Base-by-base conservation (phyloP, 2,329 filamentous ascomycete genomes). In the Microdochium nivale region DNA sequence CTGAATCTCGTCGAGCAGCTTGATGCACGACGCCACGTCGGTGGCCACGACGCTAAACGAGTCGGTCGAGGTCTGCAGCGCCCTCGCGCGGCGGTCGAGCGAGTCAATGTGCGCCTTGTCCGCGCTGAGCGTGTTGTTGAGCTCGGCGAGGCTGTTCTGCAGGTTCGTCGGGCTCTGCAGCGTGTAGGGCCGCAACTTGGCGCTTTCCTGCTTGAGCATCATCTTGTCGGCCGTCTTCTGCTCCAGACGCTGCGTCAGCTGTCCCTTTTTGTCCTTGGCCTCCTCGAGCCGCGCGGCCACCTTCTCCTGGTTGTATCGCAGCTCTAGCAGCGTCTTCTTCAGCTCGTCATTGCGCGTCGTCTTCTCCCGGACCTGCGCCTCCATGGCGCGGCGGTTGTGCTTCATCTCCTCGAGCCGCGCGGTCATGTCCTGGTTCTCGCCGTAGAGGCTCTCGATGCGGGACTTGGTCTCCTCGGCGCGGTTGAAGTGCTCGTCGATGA, bases 401-500 rank as follows among this genome's bases (percentile, higher is more conserved):
- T 83, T 83, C 80, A 97, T 88, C 52, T 94, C 88, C 51, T 86
- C 83, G 11, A 97, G 71, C 16, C 86, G 84, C 44, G 78, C 79
- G 62, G 95, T 88, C 72, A 94, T 88, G 48, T 91, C 86, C 65
- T 95, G 86, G 65, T 97, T 99, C 58, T 92, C 87, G 13, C 78
- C 76, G 64, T 91, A 91, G 10, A 97, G 75, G 21, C 85, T 80
- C 70, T 97, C 92, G 62, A 97, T 96, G 55, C 87, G 83, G 50
- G 85, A 76, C 70, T 96, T 96, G 1, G 88, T 91, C 53, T 81
- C 82, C 69, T 96, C 90, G 13, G 88, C 82, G 62, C 89, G 91
- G 74, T 96, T 94, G 73, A 94, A 94, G 70, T 97, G 88, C 66
- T 95, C 83, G 66, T 96, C 91, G 57, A 97, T 96, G 27, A 94